These are phyloP conservation scores for Colletotrichum spinosum DNA, from an alignment of 2,329 filamentous ascomycete species.

Conservation along the genomic window DNA sequence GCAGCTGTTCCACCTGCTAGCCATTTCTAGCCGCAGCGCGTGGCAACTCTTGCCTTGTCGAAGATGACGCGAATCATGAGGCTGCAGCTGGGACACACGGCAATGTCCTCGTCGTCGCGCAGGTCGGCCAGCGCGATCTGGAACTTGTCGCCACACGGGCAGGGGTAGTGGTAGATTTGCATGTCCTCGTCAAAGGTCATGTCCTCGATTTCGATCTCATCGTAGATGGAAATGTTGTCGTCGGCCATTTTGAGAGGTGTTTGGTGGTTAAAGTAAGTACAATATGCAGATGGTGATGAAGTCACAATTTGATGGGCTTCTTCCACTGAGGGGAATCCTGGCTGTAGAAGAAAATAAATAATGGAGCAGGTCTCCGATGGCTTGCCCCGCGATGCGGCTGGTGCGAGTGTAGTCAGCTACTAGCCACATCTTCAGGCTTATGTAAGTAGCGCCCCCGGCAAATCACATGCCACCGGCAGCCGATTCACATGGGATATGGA, in stretches of 20 bases:
- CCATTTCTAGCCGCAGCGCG: neutral
- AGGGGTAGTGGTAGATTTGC: slow-evolving; percentile 95
- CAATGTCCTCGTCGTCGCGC: slow-evolving; percentile 90
- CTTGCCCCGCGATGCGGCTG: slow-evolving; percentile 39
- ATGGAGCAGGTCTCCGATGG: slow-evolving; percentile 1
- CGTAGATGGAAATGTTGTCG: slow-evolving; percentile 83
- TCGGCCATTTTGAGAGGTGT: slow-evolving; percentile 64
- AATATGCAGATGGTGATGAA: slow-evolving; percentile 15
- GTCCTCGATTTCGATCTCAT: slow-evolving; percentile 98
- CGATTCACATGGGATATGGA: slow-evolving; percentile 33
- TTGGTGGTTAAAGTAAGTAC: neutral
- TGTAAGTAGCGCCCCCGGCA: neutral
- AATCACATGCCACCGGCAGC: slow-evolving; percentile 35
- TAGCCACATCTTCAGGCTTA: neutral
- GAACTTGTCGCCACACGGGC: slow-evolving; percentile 96
- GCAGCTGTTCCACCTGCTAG: neutral
- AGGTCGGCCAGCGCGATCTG: slow-evolving; percentile 89
- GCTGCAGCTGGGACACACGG: slow-evolving; percentile 97
- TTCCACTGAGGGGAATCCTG: neutral
- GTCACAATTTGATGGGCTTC: slow-evolving; percentile 11
- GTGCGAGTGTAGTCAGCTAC: accelerated
- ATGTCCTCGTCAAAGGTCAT: slow-evolving; percentile 89
- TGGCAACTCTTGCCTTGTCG: slow-evolving; percentile 70
- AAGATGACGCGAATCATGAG: slow-evolving; percentile 97
- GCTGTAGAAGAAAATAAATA: neutral